Evolutionary conservation across 805 yeast species (phyloP).

Genomic region (Yamadazyma endophytica): DNA sequence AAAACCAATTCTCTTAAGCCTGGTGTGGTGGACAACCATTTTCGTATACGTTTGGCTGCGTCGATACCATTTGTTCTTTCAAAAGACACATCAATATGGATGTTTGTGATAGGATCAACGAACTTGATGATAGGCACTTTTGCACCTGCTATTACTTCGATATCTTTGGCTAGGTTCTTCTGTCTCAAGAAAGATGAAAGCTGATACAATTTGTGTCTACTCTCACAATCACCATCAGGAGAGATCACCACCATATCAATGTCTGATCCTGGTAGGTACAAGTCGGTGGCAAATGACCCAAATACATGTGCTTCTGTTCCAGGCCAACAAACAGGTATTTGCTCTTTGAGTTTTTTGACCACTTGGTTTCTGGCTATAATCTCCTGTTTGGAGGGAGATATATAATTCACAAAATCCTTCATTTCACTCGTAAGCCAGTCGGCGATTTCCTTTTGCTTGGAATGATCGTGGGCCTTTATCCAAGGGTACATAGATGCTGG

Average conservation of each 20-base stretch:
- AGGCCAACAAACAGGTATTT: slow-evolving; percentile 62
- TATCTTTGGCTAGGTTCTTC: slow-evolving; percentile 57
- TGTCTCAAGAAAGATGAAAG: slow-evolving; percentile 66
- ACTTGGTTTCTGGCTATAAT: slow-evolving; percentile 62
- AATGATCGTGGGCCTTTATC: slow-evolving; percentile 75
- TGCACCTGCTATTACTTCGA: slow-evolving; percentile 85
- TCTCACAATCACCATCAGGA: slow-evolving; percentile 52
- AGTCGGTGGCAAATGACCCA: slow-evolving; percentile 92
- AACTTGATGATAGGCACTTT: slow-evolving; percentile 93
- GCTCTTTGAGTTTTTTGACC: slow-evolving; percentile 53
- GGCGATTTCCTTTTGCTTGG: slow-evolving; percentile 69
- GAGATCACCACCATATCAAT: slow-evolving; percentile 88
- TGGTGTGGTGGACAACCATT: slow-evolving; percentile 70
- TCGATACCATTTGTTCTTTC: slow-evolving; percentile 78
- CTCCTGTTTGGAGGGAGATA: slow-evolving; percentile 79
- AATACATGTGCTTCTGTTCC: slow-evolving; percentile 79
- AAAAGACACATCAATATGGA: slow-evolving; percentile 86
- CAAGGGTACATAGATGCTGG: slow-evolving; percentile 55
- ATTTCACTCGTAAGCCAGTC: slow-evolving; percentile 88
- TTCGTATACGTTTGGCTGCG: slow-evolving; percentile 73
- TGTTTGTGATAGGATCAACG: slow-evolving; percentile 63
- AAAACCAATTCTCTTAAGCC: slow-evolving; percentile 80
- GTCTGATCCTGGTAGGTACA: slow-evolving; percentile 92
- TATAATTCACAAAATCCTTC: slow-evolving; percentile 75
- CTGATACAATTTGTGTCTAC: slow-evolving; percentile 63